Evolutionary conservation across 208 protist genomes (phyloP).

Genomic region (Leishmania guyanensis): DNA sequence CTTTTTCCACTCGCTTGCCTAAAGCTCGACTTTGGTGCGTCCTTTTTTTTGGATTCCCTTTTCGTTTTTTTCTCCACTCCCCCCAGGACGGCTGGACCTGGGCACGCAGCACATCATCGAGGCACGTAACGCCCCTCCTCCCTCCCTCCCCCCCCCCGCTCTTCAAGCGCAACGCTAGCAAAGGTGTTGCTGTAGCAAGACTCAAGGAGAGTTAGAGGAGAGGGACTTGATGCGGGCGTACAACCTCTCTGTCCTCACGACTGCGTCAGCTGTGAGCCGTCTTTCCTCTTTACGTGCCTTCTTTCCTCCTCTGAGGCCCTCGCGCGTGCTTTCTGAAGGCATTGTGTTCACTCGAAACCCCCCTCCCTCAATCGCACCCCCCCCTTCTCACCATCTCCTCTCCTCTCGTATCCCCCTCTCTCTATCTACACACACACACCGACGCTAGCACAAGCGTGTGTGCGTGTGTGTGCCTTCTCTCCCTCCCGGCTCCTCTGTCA

Average conservation of each 20-base stretch:
- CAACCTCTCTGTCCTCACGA: neutral
- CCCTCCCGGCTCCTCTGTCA: neutral
- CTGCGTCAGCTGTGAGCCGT: neutral
- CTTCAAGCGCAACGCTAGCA: neutral
- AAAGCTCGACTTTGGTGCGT: no score
- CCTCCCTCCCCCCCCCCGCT: neutral
- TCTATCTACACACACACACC: neutral
- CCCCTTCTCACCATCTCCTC: neutral
- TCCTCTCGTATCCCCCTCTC: neutral
- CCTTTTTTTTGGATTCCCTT: neutral
- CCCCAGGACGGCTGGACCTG: neutral
- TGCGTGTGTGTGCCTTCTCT: neutral
- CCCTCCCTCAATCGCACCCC: neutral
- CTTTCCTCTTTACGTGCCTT: neutral
- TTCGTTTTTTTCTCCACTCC: neutral
- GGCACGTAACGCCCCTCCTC: neutral
- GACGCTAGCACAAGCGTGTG: neutral
- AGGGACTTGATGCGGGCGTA: neutral
- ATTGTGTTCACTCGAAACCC: neutral
- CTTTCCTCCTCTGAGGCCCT: neutral
- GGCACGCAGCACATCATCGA: neutral
- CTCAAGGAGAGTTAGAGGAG: neutral
- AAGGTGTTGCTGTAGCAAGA: neutral
- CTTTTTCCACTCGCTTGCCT: neutral
- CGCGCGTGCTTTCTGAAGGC: neutral